Evolutionary conservation across 2,329 filamentous ascomycete genomes (phyloP).

Genomic region (Aspergillus neotritici): DNA sequence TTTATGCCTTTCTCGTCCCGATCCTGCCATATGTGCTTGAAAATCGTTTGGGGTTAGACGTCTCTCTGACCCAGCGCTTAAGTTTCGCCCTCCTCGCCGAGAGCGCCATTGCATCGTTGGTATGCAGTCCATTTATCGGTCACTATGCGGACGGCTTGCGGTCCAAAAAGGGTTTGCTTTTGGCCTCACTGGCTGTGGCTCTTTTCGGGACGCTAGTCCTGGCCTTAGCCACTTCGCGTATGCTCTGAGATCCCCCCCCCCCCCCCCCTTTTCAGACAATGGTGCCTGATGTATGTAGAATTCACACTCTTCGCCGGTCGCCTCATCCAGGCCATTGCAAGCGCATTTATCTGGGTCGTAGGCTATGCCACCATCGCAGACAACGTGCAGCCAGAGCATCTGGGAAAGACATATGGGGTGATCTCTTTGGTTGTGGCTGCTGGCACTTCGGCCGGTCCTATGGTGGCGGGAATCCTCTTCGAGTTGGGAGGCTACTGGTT

Average conservation of each 20-base stretch:
- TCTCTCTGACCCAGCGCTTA: slow-evolving; percentile 19
- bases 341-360: slow-evolving; percentile 24
- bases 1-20: slow-evolving; percentile 28
- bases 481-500: slow-evolving; percentile 24
- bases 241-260: too few species aligned
- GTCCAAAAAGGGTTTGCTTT: slow-evolving; percentile 16
- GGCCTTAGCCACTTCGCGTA: slow-evolving; percentile 21
- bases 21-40: slow-evolving; percentile 27
- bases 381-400: slow-evolving; percentile 19
- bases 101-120: slow-evolving; percentile 19
- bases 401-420: slow-evolving; percentile 23
- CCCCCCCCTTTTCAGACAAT: too few species aligned
- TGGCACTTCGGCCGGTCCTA: slow-evolving; percentile 25
- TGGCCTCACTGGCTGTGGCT: slow-evolving; percentile 16
- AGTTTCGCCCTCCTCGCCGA: slow-evolving; percentile 23
- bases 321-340: slow-evolving; percentile 22
- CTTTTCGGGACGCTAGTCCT: slow-evolving; percentile 19
- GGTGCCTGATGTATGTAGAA: slow-evolving; percentile 9
- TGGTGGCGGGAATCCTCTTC: slow-evolving; percentile 24
- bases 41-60: slow-evolving; percentile 20
- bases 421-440: slow-evolving; percentile 20
- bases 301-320: slow-evolving; percentile 21
- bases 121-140: slow-evolving; percentile 20
- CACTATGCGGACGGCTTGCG: slow-evolving; percentile 17
- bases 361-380: slow-evolving; percentile 25